Percentiles rank a stretch among this genome's conserved stretches.
Evolutionary conservation across 2,329 filamentous ascomycete genomes (phyloP).

Genomic region (Epichloe festucae): DNA sequence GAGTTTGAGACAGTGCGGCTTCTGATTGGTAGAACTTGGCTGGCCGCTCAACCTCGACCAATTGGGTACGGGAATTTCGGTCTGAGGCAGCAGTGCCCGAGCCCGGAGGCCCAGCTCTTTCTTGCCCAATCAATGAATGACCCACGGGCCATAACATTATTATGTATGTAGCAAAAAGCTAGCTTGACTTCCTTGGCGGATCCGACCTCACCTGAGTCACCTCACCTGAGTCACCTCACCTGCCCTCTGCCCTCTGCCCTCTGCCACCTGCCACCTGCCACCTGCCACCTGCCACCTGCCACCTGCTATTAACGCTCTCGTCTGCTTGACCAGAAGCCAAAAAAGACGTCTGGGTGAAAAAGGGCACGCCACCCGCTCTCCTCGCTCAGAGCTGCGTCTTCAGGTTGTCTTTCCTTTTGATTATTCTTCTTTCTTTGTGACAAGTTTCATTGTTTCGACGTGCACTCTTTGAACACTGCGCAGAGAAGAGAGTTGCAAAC

Average conservation of each 20-base stretch:
- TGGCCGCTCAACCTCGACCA: constrained; percentile 13
- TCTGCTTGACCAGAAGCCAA: constrained; percentile 5
- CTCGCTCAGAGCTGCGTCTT: constrained; percentile 10
- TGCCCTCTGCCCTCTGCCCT: not conserved
- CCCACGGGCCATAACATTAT: not conserved
- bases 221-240: constrained; percentile 5
- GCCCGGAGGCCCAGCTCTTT: constrained; percentile 1
- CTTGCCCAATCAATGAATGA: not conserved
- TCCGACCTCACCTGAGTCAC: constrained; percentile 11
- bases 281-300: constrained; percentile 4
- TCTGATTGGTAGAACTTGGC: constrained; percentile 19
- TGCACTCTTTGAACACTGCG: not conserved
- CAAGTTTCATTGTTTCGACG: not conserved
- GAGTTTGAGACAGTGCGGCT: constrained; percentile 8
- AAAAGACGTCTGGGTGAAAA: constrained; percentile 14
- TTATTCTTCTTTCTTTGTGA: constrained; percentile 6
- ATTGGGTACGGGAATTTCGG: constrained; percentile 18
- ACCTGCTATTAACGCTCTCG: constrained; percentile 9
- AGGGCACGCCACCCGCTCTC: constrained; percentile 14
- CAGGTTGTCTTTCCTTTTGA: not conserved
- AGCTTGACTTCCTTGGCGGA: constrained; percentile 11
- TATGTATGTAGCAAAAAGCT: constrained; percentile 10
- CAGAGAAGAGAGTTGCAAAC: not conserved
- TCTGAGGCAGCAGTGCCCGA: constrained; percentile 22
- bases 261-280: too few relatives aligned